Conservation (phyloP, 768 basidiomycete genomes). For the Terana coerulea region DNA sequence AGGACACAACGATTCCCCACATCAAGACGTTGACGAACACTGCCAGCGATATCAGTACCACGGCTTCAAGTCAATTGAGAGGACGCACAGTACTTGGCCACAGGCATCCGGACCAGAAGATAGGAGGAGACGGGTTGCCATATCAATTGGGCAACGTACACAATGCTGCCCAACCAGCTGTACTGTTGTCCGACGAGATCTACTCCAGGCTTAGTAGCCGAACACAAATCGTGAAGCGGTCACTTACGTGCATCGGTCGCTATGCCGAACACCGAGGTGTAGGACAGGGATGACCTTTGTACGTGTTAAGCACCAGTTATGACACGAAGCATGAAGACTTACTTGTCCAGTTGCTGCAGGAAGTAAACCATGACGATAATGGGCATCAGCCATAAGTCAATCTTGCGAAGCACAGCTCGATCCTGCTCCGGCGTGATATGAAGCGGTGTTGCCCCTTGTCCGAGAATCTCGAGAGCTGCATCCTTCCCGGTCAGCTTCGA, state of each 20-base stretch:
- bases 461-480: constrained; percentile 17
- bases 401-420: constrained; percentile 32
- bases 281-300: constrained; percentile 40
- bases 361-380: constrained; percentile 38
- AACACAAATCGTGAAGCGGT: background rate
- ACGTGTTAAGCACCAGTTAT: background rate
- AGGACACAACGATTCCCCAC: constrained; percentile 39
- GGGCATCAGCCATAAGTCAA: constrained; percentile 37
- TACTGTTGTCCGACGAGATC: constrained; percentile 39
- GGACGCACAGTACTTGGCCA: constrained; percentile 36
- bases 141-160: constrained; percentile 41
- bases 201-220: constrained; percentile 6
- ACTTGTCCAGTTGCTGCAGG: constrained; percentile 44
- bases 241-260: constrained; percentile 31
- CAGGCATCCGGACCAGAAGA: constrained; percentile 36
- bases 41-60: background rate
- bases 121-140: constrained; percentile 43
- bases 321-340: constrained; percentile 11
- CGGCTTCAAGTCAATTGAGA: background rate
- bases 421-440: constrained; percentile 28
- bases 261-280: constrained; percentile 44
- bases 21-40: constrained; percentile 32
- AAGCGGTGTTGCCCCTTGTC: constrained; percentile 4
- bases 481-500: constrained; percentile 14
- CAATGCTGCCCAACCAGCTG: constrained; percentile 41